Percentiles rank a stretch among this genome's conserved stretches.
These are phyloP conservation scores for Globisporangium nunn DNA, from an alignment of 352 stramenopile genomes.

Conservation along the genomic window DNA sequence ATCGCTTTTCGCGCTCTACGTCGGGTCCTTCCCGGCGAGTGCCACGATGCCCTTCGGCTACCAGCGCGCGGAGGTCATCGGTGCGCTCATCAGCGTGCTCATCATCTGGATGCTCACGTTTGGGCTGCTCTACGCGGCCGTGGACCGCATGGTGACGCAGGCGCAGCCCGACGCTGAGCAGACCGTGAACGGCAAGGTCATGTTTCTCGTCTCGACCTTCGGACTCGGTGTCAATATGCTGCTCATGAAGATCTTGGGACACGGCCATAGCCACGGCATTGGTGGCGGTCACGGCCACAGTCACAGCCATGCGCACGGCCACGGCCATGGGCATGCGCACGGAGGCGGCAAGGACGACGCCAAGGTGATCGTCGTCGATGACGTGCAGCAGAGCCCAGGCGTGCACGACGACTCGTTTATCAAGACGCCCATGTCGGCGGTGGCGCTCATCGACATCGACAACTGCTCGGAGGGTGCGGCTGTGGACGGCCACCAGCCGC, in stretches of 20 bases:
- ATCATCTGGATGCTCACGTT: conserved; percentile 93
- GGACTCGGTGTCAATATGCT: conserved; percentile 94
- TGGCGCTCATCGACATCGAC: conserved; percentile 56
- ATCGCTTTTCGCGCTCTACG: conserved; percentile 78
- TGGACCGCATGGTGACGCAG: conserved; percentile 72
- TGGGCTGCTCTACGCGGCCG: conserved; percentile 87
- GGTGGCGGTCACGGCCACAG: conserved; percentile 51
- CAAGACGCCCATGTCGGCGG: conserved; percentile 72
- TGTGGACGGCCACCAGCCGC: conserved; percentile 8
- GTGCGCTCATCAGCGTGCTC: conserved; percentile 91
- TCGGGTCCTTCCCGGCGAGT: conserved; percentile 44
- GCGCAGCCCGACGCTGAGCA: conserved; percentile 29
- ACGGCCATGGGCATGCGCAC: conserved; percentile 23
- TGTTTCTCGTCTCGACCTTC: conserved; percentile 92
- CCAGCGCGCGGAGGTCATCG: conserved; percentile 94
- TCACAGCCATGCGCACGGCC: conserved; percentile 39
- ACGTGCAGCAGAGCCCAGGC: conserved; percentile 35
- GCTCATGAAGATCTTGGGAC: conserved; percentile 89
- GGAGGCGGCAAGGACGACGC: conserved; percentile 12
- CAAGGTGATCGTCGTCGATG: conserved; percentile 17
- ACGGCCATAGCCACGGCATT: conserved; percentile 42
- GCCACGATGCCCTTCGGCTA: conserved; percentile 92
- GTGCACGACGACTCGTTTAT: conserved; percentile 39
- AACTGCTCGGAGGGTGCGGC: conserved; percentile 11
- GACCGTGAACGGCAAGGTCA: conserved; percentile 90